A percentile compares a stretch with the other conserved stretches of the same genome.
Conservation (phyloP, 2,329 filamentous ascomycete species). For the Alternaria arbusti region DNA sequence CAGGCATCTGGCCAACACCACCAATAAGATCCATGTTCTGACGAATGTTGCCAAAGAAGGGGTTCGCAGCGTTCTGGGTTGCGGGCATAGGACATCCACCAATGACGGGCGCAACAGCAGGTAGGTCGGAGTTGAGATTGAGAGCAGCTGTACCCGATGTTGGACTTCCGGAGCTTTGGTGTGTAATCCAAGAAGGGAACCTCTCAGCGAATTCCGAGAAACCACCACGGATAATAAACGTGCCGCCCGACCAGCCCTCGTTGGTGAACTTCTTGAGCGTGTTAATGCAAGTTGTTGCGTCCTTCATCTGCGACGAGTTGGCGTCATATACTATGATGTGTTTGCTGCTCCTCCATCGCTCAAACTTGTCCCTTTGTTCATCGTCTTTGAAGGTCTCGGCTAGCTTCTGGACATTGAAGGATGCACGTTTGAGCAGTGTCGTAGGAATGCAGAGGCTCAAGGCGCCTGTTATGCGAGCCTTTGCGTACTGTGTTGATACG, state of each 20-base stretch:
- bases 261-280: constrained; percentile 91
- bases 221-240: constrained; percentile 80
- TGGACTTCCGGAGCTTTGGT: constrained; percentile 47
- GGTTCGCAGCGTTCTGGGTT: constrained; percentile 73
- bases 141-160: constrained; percentile 31
- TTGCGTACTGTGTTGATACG: constrained; percentile 81
- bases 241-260: constrained; percentile 78
- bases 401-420: constrained; percentile 87
- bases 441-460: constrained; percentile 95
- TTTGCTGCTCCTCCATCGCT: constrained; percentile 74
- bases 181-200: constrained; percentile 66
- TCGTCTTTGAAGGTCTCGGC: constrained; percentile 82
- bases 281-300: constrained; percentile 80
- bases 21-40: constrained; percentile 96
- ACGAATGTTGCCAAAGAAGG: constrained; percentile 94
- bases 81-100: constrained; percentile 85
- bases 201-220: constrained; percentile 74
- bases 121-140: constrained; percentile 37
- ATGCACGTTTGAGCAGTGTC: constrained; percentile 86
- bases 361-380: constrained; percentile 73
- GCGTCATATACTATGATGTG: constrained; percentile 89
- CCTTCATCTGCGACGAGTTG: constrained; percentile 76
- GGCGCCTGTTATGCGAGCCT: constrained; percentile 77
- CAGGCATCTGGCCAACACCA: constrained; percentile 80
- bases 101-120: constrained; percentile 75